phyloP scores from a whole-genome alignment of 352 stramenopile species.

The Pythium dissotocum region DNA sequence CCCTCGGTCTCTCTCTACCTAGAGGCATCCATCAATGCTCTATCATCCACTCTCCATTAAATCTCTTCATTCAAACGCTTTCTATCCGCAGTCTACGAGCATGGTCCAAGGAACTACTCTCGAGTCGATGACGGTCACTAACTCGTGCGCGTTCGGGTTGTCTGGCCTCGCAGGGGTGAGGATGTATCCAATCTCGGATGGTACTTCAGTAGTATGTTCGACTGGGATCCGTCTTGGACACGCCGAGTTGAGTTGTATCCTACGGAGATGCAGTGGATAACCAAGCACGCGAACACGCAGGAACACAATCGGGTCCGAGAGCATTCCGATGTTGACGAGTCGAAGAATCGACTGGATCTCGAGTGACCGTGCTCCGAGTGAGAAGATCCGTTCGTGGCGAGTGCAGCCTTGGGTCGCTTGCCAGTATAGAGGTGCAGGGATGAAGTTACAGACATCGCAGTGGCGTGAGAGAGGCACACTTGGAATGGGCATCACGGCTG shows the following conservation, averaged over 20 bases:
- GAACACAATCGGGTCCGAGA: background rate
- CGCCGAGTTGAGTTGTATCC: background rate
- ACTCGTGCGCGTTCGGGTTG: background rate
- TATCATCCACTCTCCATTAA: no score
- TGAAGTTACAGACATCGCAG: background rate
- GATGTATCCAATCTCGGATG: no score
- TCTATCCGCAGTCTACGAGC: background rate
- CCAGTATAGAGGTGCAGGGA: slow-evolving; percentile 1
- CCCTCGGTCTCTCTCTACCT: no score
- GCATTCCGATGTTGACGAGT: slow-evolving; percentile 5
- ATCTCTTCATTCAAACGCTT: no score
- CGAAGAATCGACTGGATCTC: background rate
- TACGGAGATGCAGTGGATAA: background rate
- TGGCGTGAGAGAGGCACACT: background rate
- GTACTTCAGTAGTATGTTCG: no score
- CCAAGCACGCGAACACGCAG: background rate
- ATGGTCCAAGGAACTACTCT: background rate
- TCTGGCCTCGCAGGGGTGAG: no score
- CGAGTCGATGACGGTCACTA: background rate
- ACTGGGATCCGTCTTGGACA: no score
- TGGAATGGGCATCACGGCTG: background rate
- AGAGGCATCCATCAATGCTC: no score
- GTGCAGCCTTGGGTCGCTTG: background rate
- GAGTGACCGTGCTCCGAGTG: background rate
- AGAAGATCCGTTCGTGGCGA: slow-evolving; percentile 10